phyloP scores from a whole-genome alignment of 1,284 basidiomycete genomes.

The Fomitopsis schrenkii region DNA sequence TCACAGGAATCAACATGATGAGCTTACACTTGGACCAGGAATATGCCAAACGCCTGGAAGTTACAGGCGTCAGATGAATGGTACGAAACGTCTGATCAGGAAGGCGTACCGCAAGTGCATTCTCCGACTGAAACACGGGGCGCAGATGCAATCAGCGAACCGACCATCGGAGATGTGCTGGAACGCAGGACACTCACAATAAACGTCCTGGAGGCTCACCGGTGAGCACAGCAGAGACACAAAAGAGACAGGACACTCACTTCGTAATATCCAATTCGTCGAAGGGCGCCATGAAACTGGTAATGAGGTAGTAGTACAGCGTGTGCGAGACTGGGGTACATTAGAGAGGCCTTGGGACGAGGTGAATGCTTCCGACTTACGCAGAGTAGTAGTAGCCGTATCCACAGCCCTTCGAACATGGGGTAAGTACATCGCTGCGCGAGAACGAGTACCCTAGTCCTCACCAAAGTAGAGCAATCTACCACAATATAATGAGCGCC shows the following conservation, averaged over 20 bases:
- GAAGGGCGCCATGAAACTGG: slow-evolving; percentile 29
- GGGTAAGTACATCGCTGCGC: neutral
- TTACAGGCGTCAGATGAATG: neutral
- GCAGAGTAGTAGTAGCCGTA: slow-evolving; percentile 22
- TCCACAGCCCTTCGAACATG: slow-evolving; percentile 19
- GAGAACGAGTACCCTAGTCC: neutral
- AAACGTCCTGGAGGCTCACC: slow-evolving; percentile 26
- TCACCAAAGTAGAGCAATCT: slow-evolving; percentile 32
- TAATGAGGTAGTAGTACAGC: slow-evolving; percentile 36
- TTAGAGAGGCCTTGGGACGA: neutral
- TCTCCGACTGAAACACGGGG: slow-evolving; percentile 27
- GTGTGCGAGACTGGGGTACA: slow-evolving; percentile 30
- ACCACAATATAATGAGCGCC: neutral
- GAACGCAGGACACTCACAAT: slow-evolving; percentile 26
- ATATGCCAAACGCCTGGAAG: slow-evolving; percentile 26
- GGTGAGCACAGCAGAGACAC: neutral
- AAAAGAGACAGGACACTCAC: slow-evolving; percentile 19
- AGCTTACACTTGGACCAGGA: slow-evolving; percentile 32
- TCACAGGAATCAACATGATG: neutral
- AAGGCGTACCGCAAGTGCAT: slow-evolving; percentile 28
- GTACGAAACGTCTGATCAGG: neutral
- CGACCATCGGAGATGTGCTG: neutral
- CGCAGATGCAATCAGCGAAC: neutral
- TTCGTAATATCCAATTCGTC: slow-evolving; percentile 29
- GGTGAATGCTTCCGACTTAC: slow-evolving; percentile 23